A percentile compares a stretch with the other conserved stretches of the same genome.
Evolutionary conservation across 805 yeast genomes (phyloP).

Genomic region (Yamadazyma sp.): DNA sequence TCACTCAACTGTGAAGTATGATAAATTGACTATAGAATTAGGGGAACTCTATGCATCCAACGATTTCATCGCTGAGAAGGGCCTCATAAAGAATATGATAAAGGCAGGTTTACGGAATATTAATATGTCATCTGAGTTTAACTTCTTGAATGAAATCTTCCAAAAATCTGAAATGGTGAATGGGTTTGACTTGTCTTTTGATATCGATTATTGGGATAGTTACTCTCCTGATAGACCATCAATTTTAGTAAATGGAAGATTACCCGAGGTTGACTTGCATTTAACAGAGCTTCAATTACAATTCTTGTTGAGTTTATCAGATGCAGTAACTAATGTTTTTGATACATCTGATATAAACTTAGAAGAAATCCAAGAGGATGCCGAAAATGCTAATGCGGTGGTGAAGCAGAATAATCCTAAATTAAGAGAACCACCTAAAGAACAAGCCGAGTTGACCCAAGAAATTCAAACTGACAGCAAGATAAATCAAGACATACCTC

Average conservation of each 20-base stretch:
- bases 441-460: conserved; percentile 1
- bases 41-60: conserved; percentile 82
- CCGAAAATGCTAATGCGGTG: conserved; percentile 58
- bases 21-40: conserved; percentile 64
- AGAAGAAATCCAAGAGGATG: conserved; percentile 57
- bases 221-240: conserved; percentile 41
- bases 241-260: conserved; percentile 50
- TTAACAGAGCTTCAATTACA: conserved; percentile 72
- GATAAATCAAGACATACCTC: not conserved
- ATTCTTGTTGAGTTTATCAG: conserved; percentile 53
- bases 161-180: conserved; percentile 67
- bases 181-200: conserved; percentile 58
- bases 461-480: not conserved
- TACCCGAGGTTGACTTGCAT: conserved; percentile 60
- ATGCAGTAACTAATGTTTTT: conserved; percentile 55
- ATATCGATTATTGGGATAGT: conserved; percentile 53
- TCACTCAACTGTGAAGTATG: conserved; percentile 35
- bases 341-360: conserved; percentile 37
- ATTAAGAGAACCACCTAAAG: not conserved
- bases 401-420: conserved; percentile 14
- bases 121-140: conserved; percentile 59
- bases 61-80: conserved; percentile 38
- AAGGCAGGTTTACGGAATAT: conserved; percentile 71
- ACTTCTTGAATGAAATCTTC: conserved; percentile 38
- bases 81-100: conserved; percentile 47